Evolutionary conservation across 2,329 filamentous ascomycete genomes (phyloP).

Genomic region (Arachnomyces sp.): DNA sequence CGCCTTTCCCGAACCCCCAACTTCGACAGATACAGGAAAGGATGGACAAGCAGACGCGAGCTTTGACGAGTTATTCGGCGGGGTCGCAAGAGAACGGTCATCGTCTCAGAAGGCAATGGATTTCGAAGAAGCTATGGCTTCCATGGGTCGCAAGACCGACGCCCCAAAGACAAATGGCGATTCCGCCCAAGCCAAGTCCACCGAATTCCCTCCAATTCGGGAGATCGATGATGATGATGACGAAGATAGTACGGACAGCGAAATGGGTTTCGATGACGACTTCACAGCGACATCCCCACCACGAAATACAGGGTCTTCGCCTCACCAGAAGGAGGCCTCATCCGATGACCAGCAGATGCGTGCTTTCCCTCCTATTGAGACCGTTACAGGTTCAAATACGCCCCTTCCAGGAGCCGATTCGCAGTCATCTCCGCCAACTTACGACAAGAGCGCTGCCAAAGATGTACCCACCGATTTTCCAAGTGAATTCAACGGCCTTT

Average conservation of each 20-base stretch:
- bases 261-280: conserved; percentile 81
- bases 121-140: conserved; percentile 41
- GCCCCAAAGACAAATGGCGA: conserved; percentile 26
- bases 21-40: conserved; percentile 15
- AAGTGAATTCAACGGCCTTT: conserved; percentile 32
- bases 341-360: conserved; percentile 32
- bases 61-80: conserved; percentile 41
- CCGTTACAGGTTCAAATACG: conserved; percentile 27
- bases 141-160: conserved; percentile 35
- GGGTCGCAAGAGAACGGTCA: conserved; percentile 35
- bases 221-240: conserved; percentile 75
- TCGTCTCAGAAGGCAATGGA: conserved; percentile 40
- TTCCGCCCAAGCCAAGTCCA: conserved; percentile 30
- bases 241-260: conserved; percentile 68
- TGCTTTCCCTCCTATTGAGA: conserved; percentile 34
- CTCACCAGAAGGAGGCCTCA: conserved; percentile 20
- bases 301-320: conserved; percentile 6
- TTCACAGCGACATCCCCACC: conserved; percentile 60
- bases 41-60: conserved; percentile 28
- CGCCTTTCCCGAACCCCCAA: conserved; percentile 33
- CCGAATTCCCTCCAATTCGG: conserved; percentile 90
- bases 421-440: conserved; percentile 49
- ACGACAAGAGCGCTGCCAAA: conserved; percentile 22
- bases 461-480: conserved; percentile 24
- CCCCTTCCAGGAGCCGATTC: conserved; percentile 47